Evolutionary conservation across 106 monocot genomes (phyloP), one percentile per base, ranked within the genome.

Genomic region (Allium sativum): DNA sequence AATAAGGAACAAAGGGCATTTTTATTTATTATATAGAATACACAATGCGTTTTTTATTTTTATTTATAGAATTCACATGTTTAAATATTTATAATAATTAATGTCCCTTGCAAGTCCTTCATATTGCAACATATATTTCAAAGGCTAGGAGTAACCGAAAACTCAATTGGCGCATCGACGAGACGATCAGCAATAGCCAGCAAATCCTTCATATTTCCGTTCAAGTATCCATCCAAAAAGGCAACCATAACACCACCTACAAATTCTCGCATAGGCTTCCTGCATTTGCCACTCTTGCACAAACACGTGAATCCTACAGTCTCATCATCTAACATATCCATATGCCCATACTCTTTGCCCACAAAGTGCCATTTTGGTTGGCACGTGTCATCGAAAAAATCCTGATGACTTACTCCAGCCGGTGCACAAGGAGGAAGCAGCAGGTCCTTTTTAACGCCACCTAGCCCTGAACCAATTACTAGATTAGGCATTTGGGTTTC

Each of bases 301-400:
- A 86, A 56, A 43, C 85, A 86, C 42, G 76, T 76, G 2, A 81
- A 19, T 7, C 93, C 93, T 40, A 63, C 69, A 0, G 93, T 90
- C 44, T 81, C 83, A 68, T 94, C 93, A 75, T 94, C 89, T 22
- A 94, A 69, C 80, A 90, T 74, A 55, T 90, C 93, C 59, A 74
- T 8, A 58, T 94, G 93, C 0, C 93, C 93, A 69, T 81, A 94
- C 11, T 94, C 86, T 65, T 64, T 70, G 0, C 83, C 93, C 19
- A 86, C 81, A 46, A 94, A 66, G 69, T 90, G 73, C 14, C 71
- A 83, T 1, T 69, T 58, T 9, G 89, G 89, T 12, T 85, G n/a
- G 12, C 73, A 42, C 55, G 85, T 83, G 51, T 94, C 93, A n/a
- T 63, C 68, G 40, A 74, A 86, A 71, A 90, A 94, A 18, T 86